Evolutionary conservation across 2,329 filamentous ascomycete genomes (phyloP).

Genomic region (Tolypocladium ophioglossoides): DNA sequence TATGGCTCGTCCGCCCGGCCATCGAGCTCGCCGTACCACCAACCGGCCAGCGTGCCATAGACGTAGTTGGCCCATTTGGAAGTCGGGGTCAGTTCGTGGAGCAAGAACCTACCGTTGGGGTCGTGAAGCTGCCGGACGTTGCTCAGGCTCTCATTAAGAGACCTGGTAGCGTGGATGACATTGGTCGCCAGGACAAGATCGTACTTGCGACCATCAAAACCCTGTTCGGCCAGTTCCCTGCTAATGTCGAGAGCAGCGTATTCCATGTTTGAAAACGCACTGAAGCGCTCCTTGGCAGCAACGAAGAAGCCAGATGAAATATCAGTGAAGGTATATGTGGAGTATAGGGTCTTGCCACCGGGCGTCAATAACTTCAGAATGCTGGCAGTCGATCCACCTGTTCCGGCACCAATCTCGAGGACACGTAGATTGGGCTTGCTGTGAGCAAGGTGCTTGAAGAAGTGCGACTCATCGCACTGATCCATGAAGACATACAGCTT

Average conservation of each 20-base stretch:
- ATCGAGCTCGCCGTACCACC: slow-evolving; percentile 21
- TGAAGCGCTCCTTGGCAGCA: slow-evolving; percentile 20
- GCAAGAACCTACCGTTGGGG: not conserved
- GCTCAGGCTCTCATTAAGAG: not conserved
- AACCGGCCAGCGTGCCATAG: slow-evolving; percentile 9
- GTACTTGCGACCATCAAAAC: not conserved
- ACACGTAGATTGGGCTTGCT: slow-evolving; percentile 17
- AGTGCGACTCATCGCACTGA: not conserved
- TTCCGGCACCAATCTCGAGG: slow-evolving; percentile 29
- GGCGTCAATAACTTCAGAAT: slow-evolving; percentile 3
- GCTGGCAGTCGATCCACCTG: slow-evolving; percentile 9
- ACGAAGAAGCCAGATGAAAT: slow-evolving; percentile 18
- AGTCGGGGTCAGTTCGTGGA: not conserved
- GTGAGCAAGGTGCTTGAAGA: slow-evolving; percentile 9
- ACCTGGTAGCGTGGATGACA: not conserved
- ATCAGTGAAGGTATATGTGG: slow-evolving; percentile 12
- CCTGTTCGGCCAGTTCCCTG: not conserved
- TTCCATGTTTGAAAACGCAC: slow-evolving; percentile 10
- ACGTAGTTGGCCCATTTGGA: not conserved
- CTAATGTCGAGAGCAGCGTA: slow-evolving; percentile 15
- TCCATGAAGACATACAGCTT: not conserved
- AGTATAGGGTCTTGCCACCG: slow-evolving; percentile 4
- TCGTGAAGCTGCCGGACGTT: not conserved
- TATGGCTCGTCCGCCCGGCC: slow-evolving; percentile 13
- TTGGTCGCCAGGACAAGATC: not conserved